Percentiles rank a stretch among this genome's conserved stretches.
phyloP scores from a whole-genome alignment of 441 rosid species.

The Bruguiera hainesii region DNA sequence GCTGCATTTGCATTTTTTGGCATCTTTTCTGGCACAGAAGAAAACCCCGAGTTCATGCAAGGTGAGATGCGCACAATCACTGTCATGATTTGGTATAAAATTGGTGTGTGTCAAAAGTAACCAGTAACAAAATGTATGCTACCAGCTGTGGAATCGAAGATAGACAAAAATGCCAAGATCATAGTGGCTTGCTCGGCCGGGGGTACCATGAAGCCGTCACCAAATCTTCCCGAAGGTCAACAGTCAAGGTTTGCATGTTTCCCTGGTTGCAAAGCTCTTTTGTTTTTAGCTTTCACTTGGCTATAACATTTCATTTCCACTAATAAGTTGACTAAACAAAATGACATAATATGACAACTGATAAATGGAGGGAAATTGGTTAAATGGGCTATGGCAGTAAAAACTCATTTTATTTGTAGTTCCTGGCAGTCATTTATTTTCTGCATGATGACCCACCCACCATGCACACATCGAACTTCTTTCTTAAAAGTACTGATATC shows the following conservation, averaged over 20 bases:
- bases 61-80: constrained; percentile 32
- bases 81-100: not conserved
- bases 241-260: constrained; percentile 62
- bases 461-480: no score
- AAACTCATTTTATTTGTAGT: not conserved
- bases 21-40: constrained; percentile 93
- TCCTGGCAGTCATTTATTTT: not conserved
- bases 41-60: constrained; percentile 78
- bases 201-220: constrained; percentile 83
- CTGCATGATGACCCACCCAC: no score
- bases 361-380: no score
- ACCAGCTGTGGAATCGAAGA: constrained; percentile 72
- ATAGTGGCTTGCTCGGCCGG: constrained; percentile 90
- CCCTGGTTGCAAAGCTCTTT: not conserved
- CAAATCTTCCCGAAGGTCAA: constrained; percentile 90
- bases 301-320: not conserved
- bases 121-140: constrained; percentile 5
- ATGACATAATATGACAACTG: no score
- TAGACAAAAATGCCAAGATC: constrained; percentile 75
- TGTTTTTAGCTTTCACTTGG: not conserved
- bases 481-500: no score
- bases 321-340: no score
- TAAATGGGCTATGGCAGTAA: no score
- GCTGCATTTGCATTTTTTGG: constrained; percentile 98
- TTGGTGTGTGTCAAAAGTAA: not conserved